Conservation (phyloP, 2,329 filamentous ascomycete species). For the Colletotrichum tamarilloi region DNA sequence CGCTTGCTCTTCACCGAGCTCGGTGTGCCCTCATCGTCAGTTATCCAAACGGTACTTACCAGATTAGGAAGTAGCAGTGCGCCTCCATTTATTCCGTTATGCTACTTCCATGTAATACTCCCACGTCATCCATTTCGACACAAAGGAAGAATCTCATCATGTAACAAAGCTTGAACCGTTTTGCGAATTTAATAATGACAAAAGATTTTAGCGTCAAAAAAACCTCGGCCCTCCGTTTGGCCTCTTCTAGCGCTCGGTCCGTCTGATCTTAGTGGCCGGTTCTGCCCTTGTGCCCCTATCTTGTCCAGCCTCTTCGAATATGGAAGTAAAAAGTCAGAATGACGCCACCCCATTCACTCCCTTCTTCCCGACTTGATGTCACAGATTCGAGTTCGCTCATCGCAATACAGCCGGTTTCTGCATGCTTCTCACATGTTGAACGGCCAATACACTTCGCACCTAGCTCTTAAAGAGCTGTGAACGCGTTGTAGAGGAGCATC, state of each 20-base stretch:
- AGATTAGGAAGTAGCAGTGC: background rate
- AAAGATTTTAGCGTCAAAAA: background rate
- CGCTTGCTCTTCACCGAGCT: slow-evolving; percentile 29
- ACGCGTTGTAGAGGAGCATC: background rate
- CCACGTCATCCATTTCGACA: background rate
- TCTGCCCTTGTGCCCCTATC: background rate
- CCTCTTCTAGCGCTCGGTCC: background rate
- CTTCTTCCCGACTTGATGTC: background rate
- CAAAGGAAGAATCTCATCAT: background rate
- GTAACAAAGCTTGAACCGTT: background rate
- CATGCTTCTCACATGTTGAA: background rate
- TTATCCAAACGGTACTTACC: background rate
- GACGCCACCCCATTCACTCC: background rate
- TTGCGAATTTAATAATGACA: background rate
- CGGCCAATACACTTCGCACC: background rate
- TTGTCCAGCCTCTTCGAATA: background rate
- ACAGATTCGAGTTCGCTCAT: background rate
- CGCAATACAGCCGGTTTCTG: background rate
- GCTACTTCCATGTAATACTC: background rate
- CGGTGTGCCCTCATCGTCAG: background rate
- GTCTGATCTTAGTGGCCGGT: background rate
- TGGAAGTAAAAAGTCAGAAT: background rate
- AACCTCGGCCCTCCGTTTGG: background rate
- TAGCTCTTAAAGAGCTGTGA: background rate
- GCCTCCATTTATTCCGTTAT: background rate